Base-by-base conservation (phyloP, 2,329 filamentous ascomycete species). In the Simplicillium aogashimaense region DNA sequence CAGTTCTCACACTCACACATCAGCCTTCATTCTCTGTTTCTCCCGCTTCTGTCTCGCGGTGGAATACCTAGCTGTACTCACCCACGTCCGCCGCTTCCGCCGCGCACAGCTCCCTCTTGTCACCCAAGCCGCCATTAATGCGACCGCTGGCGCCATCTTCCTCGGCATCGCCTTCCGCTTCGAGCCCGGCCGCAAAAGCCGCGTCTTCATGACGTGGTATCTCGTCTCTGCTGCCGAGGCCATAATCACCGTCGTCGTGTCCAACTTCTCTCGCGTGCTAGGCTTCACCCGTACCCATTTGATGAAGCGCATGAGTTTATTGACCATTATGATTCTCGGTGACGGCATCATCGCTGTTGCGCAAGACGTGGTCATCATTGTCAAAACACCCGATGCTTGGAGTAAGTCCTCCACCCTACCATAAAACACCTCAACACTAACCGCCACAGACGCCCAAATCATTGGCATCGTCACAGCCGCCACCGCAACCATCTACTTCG, bases 301-400 rank as follows among this genome's bases (percentile, higher is more conserved):
- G 39, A 76, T 78, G 50, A 74, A 78, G 50, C 69, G 80, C 10
- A 72, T 83, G 67, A 72, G 70, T 12, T 62, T 81, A 4, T 62
- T 83, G 40, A 83, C 78, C 0, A 64, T 82, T 37, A 80, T 83
- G 44, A 76, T 83, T 41, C 70, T 83, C 43, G 78, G 79, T 13
- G 78, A 82, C 50, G 77, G 77, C 37, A 72, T 79, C 16, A 78
- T 81, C 31, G 70, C 74, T n/a, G 61, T 81, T 7, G 59, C 60
- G 1, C 58, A 63, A 41, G 64, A 64, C 29, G 72, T 81, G n/a
- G 71, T 70, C 35, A 69, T 65, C 3, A 59, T 71, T 12, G 65
- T 68, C 2, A 59, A 67, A 42, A 58, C 57, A 29, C 59, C 61
- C 3, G 57, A 61, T 39, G 49, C 54, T 3, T 69, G 56, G 67